Evolutionary conservation across 1,284 basidiomycete species (phyloP).

Genomic region (Puccinia novopanici): DNA sequence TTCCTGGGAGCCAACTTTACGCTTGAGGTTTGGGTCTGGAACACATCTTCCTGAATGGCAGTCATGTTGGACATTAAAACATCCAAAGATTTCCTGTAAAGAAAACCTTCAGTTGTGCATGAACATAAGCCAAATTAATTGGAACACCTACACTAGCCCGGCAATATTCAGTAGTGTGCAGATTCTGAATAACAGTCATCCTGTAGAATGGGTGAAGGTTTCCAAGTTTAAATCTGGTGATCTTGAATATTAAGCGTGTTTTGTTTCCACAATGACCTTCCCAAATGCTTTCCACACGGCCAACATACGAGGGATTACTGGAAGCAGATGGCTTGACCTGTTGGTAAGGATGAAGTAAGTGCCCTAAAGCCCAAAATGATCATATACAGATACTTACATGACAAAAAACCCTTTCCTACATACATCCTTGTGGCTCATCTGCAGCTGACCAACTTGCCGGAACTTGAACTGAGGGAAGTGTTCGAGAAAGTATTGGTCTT

Average conservation of each 20-base stretch:
- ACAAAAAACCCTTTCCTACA: neutral
- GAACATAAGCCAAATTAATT: too few species aligned
- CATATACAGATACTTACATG: neutral
- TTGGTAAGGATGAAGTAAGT: too few species aligned
- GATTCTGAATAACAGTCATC: neutral
- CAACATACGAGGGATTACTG: neutral
- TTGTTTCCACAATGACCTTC: neutral
- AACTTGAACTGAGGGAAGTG: neutral
- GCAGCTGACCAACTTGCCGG: neutral
- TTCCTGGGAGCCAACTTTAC: too few species aligned
- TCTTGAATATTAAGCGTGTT: neutral
- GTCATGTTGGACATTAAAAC: too few species aligned
- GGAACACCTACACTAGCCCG: too few species aligned
- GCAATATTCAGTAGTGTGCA: neutral
- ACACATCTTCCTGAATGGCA: too few species aligned
- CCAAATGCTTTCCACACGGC: neutral
- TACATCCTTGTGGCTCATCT: neutral
- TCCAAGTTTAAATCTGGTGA: neutral
- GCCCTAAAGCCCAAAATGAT: neutral
- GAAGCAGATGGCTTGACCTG: neutral
- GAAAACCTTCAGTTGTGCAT: too few species aligned
- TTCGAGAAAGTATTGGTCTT: neutral
- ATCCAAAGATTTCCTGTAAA: too few species aligned
- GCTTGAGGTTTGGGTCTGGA: too few species aligned
- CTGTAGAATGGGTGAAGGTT: neutral